Base-by-base conservation (phyloP, 2,329 filamentous ascomycete genomes). In the Tolypocladium album region DNA sequence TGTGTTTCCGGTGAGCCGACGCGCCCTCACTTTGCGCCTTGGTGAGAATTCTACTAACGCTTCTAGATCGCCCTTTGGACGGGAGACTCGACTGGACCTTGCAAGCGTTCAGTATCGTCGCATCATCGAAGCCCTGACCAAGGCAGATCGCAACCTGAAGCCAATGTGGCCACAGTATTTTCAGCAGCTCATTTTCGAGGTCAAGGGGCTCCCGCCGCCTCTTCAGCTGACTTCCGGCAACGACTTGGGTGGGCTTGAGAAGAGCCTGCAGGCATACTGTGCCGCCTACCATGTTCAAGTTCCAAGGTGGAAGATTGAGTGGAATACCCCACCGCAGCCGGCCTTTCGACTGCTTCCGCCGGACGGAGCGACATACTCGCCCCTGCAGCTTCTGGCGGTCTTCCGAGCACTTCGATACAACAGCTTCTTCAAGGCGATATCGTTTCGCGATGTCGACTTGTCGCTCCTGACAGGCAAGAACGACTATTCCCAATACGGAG, bases 381-480 rank as follows among this genome's bases (percentile, higher is more conserved):
- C 77, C 4, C 68, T 81, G 43, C 82, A 85, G 66, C 72, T 85
- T 3, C 69, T 85, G n/a, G 82, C 82, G 12, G 77, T 84, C 1
- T 77, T 84, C 64, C 77, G 81, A 5, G 80, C 82, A 1, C 69
- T 84, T 61, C 76, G 82, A 12, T 85, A 82, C 67, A 85, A 85
- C 59, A 82, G 81, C 63, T 84, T 80, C 64, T 84, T 85, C 70
- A 81, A 79, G 61, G 79, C 81, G 0, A 68, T 85, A n/a, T 84
- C 80, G 1, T 82, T 85, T 62, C 69, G 73, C 12, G 76, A 80
- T 58, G 75, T 84, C 17, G 78, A 83, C 63, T 72, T 85, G 24
- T 76, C 76, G 1, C 65, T 71, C 9, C 65, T 76, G 15, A 67
- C 67, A 38, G 70, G 70, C 43, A 73, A 68, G 56, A 74, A 74